Evolutionary conservation across 257 asterid species (phyloP).

Genomic region (Primulina tabacum): DNA sequence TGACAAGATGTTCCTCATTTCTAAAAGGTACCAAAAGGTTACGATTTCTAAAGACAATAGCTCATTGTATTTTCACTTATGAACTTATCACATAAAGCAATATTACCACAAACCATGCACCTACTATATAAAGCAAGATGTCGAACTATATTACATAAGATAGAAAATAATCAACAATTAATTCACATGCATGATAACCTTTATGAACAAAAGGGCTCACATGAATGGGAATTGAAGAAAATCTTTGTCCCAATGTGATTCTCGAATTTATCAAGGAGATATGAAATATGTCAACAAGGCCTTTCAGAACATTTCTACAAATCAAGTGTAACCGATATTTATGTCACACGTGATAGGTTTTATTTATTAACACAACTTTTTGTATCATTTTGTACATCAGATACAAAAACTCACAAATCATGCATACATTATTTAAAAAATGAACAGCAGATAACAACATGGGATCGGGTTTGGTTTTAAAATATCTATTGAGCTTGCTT

Average conservation of each 20-base stretch:
- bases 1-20: neutral
- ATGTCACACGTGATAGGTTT: neutral
- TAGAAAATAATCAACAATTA: neutral
- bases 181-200: neutral
- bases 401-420: neutral
- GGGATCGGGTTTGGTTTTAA: neutral
- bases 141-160: neutral
- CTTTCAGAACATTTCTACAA: neutral
- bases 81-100: neutral
- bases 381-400: neutral
- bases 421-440: neutral
- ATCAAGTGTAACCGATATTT: neutral
- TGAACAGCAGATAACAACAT: neutral
- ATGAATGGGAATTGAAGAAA: neutral
- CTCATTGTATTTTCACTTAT: neutral
- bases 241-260: neutral
- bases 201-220: neutral
- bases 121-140: neutral
- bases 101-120: neutral
- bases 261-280: neutral
- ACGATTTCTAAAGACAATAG: neutral
- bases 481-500: neutral
- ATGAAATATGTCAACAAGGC: neutral
- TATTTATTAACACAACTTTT: neutral
- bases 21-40: neutral